Evolutionary conservation across 78 protist genomes (phyloP), one percentile per base, ranked within the genome.

Genomic region (Dictyostelium purpureum): DNA sequence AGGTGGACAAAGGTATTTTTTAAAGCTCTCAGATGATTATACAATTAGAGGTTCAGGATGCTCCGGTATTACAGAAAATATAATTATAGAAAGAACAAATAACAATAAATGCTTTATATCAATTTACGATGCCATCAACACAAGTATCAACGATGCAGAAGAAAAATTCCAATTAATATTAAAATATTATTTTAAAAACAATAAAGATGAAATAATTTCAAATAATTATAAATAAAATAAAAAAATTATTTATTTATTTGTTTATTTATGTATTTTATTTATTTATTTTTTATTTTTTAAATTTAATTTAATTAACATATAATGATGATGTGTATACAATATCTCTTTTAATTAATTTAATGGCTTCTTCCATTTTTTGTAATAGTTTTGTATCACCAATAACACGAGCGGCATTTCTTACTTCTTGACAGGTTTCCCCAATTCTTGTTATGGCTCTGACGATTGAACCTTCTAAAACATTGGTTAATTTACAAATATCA

Each of bases 371-470:
- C 97, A 97, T 91, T 76, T 97, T 97, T 69, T 54, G 88, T 4
- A 35, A 71, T 18, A 98, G 98, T 37, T 31, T 67, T 11, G 97
- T 79, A 49, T 98, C 98, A 63, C 99, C 99, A 28, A 98, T 97
- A 28, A 96, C 94, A 4, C 95, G 43, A 11, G 99, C 98, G 2
- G 97, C 98, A 49, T 95, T 96, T 52, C 98, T 96, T 42, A 95
- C 85, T 47, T 96, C 98, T 78, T 97, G 96, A 81, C 97, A 96
- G 11, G 98, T 61, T 63, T 97, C 98, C 57, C 97, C 94, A 47
- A 98, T 88, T 56, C 97, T 83, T 11, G 89, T 79, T 56, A 98
- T 97, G 26, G 97, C 95, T 14, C 99, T 89, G 16, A 98, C 99
- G 19, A 98, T 96, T 56, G 97, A 71, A 16, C 98, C 97, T 54